Evolutionary conservation across 768 basidiomycete species (phyloP).

Genomic region (Sarcomyxa edulis): DNA sequence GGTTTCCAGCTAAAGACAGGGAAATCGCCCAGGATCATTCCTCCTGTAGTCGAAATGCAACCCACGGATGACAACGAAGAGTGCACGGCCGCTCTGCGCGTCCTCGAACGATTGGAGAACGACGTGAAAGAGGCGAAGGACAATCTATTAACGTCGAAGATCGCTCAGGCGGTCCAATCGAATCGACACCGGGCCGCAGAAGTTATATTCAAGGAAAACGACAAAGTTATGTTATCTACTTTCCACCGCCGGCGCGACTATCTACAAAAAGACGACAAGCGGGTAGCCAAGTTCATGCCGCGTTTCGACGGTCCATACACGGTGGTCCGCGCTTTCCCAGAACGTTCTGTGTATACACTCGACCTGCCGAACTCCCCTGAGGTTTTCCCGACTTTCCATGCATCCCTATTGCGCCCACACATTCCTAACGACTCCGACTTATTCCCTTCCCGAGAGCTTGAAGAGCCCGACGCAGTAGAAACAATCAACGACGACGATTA

Average conservation of each 20-base stretch:
- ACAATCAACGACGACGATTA: background rate
- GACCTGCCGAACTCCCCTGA: slow-evolving; percentile 20
- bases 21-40: slow-evolving; percentile 14
- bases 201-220: background rate
- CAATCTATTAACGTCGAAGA: slow-evolving; percentile 12
- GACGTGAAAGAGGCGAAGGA: slow-evolving; percentile 26
- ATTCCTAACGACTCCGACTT: slow-evolving; percentile 20
- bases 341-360: slow-evolving; percentile 21
- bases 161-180: background rate
- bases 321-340: slow-evolving; percentile 7
- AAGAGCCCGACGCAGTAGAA: too few relatives aligned
- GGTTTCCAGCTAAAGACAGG: slow-evolving; percentile 20
- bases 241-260: slow-evolving; percentile 23
- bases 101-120: background rate
- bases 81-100: too few relatives aligned
- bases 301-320: slow-evolving; percentile 23
- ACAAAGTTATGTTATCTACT: slow-evolving; percentile 29
- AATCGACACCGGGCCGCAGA: background rate
- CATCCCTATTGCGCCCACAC: slow-evolving; percentile 20
- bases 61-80: background rate
- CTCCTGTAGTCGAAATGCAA: slow-evolving; percentile 8
- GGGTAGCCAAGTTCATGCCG: slow-evolving; percentile 37
- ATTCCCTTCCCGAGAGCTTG: too few relatives aligned
- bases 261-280: slow-evolving; percentile 18
- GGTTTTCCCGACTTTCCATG: slow-evolving; percentile 28